phyloP scores from a whole-genome alignment of 331 rosid genomes.

The Quercus phellos region DNA sequence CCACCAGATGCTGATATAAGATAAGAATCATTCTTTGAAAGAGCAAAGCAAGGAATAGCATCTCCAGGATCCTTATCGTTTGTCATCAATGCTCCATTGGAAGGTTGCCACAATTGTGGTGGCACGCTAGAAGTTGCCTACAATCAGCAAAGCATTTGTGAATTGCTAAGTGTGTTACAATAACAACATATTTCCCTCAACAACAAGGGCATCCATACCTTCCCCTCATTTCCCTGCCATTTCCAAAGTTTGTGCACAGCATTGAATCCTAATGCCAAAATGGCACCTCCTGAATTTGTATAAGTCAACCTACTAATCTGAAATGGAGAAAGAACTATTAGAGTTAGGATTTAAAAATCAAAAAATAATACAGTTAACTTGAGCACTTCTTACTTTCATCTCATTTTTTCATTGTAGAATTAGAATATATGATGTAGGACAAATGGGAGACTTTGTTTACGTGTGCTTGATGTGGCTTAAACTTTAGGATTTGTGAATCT shows the following conservation, averaged over 20 bases:
- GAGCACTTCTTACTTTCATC: not conserved
- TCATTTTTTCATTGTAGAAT: not conserved
- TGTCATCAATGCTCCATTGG: not conserved
- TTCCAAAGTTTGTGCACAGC: constrained; percentile 19
- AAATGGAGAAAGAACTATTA: not conserved
- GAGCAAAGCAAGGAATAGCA: constrained; percentile 8
- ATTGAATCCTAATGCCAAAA: constrained; percentile 12
- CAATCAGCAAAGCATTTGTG: not conserved
- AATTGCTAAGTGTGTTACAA: not conserved
- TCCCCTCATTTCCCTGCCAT: not conserved
- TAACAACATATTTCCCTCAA: not conserved
- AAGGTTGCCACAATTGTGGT: constrained; percentile 12
- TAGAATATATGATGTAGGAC: too few relatives aligned
- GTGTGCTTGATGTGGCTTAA: too few relatives aligned
- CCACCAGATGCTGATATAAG: constrained; percentile 22
- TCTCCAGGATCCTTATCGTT: not conserved
- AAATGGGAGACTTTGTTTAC: too few relatives aligned
- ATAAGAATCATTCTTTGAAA: constrained; percentile 7
- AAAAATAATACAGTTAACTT: not conserved
- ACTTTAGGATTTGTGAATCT: too few relatives aligned
- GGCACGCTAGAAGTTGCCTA: constrained; percentile 7
- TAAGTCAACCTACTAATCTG: constrained; percentile 14
- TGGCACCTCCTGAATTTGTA: constrained; percentile 5
- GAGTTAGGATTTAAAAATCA: not conserved
- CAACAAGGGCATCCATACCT: constrained; percentile 5